phyloP scores from a whole-genome alignment of 306 rosid species.

The Luffa aegyptiaca region DNA sequence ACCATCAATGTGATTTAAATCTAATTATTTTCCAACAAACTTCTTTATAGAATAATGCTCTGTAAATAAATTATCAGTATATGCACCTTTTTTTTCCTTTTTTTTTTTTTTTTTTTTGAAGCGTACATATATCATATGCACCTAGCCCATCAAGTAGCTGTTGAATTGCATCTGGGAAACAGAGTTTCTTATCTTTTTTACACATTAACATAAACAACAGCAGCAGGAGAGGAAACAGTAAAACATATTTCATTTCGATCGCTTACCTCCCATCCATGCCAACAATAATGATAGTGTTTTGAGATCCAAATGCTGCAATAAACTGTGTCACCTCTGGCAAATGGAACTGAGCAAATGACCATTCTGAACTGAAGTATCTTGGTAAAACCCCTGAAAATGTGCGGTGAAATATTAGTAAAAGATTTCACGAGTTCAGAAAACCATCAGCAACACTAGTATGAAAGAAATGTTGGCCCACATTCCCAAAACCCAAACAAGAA shows the following conservation, averaged over 20 bases:
- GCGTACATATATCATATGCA: background rate
- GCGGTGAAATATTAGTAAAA: background rate
- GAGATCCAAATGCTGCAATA: slow-evolving; percentile 85
- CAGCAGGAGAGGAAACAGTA: background rate
- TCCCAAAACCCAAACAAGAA: background rate
- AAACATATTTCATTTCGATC: background rate
- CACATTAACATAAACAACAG: background rate
- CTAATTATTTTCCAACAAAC: background rate
- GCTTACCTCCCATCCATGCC: slow-evolving; percentile 92
- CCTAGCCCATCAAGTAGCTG: background rate
- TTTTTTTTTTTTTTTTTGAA: no score
- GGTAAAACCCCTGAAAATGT: slow-evolving; percentile 64
- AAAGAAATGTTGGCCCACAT: background rate
- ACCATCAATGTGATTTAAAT: no score
- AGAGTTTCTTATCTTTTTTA: background rate
- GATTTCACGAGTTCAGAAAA: background rate
- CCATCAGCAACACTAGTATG: background rate
- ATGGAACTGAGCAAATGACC: slow-evolving; percentile 93
- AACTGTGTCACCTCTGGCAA: slow-evolving; percentile 59
- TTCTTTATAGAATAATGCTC: background rate
- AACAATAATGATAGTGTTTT: slow-evolving; percentile 47
- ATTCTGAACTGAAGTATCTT: slow-evolving; percentile 94
- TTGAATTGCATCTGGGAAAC: background rate
- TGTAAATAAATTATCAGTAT: background rate
- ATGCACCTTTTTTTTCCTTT: no score